Base-by-base conservation (phyloP, 1,284 basidiomycete species). In the Leccinum huronense region DNA sequence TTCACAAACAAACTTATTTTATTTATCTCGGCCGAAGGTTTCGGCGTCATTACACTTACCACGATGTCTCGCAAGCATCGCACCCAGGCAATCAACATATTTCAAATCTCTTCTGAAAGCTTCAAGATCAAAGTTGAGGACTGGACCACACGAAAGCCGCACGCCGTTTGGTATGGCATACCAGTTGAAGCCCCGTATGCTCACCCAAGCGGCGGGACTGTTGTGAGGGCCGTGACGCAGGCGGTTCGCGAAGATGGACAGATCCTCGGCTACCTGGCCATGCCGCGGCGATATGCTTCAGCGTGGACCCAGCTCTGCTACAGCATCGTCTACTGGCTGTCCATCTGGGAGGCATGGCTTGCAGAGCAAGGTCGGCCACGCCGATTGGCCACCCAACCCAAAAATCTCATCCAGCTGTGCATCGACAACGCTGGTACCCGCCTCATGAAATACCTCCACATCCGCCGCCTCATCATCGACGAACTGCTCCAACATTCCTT, bases 261-360 rank as follows among this genome's bases (percentile, higher is more conserved):
- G 30, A 33, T 57, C 11, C n/a, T 57, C 6, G 56, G 33, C n/a
- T 38, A 34, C 13, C 33, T 57, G n/a, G 5, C 56, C 9, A 36
- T 36, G 9, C 56, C 19, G 5, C 16, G 10, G n/a, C 19, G 13
- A 13, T 57, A 57, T 33, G n/a, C 3, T 3, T 9, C 16, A 11
- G 56, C 56, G 11, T 57, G 56, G 56, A 36, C 19, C n/a, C 56
- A 57, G 19, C 56, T 57, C 9, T 57, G 56, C 34, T 57, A 36
- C n/a, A 36, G 9, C 31, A 36, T 57, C 14, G 33, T 57, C 6
- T 57, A 34, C 19, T 57, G 33, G 31, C 34, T 14, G 6, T 34
- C 6, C n/a, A 38, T 57, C 16, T 57, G 56, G 33, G n/a, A 57
- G 11, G 11, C 33, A 16, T 57, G 56, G 56, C 33, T 30, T 34